A percentile compares a stretch with the other conserved stretches of the same genome.
phyloP scores from a whole-genome alignment of 345 rosid genomes.

The Lumnitzera racemosa region DNA sequence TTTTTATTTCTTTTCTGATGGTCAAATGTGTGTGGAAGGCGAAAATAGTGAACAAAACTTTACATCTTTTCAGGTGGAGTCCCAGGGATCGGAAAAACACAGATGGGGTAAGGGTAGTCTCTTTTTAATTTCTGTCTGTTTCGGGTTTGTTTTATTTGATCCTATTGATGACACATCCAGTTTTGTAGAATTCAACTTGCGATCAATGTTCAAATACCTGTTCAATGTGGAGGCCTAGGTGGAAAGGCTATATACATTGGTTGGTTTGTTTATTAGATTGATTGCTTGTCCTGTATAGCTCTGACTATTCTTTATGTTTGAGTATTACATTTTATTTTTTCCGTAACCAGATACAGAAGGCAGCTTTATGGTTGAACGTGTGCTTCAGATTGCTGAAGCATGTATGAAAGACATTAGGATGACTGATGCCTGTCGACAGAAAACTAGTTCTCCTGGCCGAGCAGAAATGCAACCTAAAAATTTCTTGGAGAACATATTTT shows the following conservation, averaged over 20 bases:
- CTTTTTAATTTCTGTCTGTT: constrained; percentile 10
- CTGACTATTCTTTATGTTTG: background rate
- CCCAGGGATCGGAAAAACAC: constrained; percentile 96
- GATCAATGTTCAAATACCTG: constrained; percentile 87
- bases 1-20: no score
- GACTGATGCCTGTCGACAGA: constrained; percentile 39
- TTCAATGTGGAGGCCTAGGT: constrained; percentile 74
- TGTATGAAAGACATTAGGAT: constrained; percentile 61
- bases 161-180: constrained; percentile 8
- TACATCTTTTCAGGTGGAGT: constrained; percentile 47
- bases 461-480: constrained; percentile 43
- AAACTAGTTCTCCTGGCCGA: constrained; percentile 35
- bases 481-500: constrained; percentile 66
- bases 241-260: constrained; percentile 91
- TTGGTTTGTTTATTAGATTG: constrained; percentile 9
- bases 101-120: constrained; percentile 56
- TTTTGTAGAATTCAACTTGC: constrained; percentile 83
- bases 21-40: background rate
- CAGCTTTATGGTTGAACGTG: constrained; percentile 95
- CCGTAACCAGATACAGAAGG: constrained; percentile 77
- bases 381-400: constrained; percentile 77
- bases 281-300: background rate
- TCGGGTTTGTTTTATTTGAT: background rate
- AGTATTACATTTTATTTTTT: background rate
- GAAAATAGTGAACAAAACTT: background rate